These are phyloP conservation scores for Moricandia moricandioides DNA, from an alignment of 345 rosid species.

Conservation along the genomic window DNA sequence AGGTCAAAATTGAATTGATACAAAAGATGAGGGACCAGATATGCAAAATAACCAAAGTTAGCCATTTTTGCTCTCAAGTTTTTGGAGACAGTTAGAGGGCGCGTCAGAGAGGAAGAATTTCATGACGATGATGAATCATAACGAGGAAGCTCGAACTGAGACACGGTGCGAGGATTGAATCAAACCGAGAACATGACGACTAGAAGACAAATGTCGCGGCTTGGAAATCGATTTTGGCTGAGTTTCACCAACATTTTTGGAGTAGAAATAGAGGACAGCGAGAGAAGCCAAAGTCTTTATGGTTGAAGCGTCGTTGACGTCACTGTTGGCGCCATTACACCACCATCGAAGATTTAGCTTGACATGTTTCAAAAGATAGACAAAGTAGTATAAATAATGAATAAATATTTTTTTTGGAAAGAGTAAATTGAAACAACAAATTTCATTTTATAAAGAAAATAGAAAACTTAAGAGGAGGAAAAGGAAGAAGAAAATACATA, in stretches of 20 bases:
- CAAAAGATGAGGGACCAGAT: background rate
- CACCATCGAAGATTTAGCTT: background rate
- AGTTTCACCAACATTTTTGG: background rate
- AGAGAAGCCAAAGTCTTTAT: background rate
- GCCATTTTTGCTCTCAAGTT: background rate
- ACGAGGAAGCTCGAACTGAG: background rate
- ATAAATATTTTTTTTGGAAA: too few species aligned
- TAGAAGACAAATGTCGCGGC: background rate
- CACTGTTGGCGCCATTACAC: background rate
- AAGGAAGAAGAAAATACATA: too few species aligned
- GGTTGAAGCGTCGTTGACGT: background rate
- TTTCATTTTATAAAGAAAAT: too few species aligned
- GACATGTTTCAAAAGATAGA: background rate
- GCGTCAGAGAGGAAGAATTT: background rate
- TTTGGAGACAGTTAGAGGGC: background rate
- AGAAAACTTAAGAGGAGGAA: too few species aligned
- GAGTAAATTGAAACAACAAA: too few species aligned
- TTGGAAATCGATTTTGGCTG: background rate
- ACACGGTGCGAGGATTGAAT: background rate
- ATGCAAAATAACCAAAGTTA: background rate
- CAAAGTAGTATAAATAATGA: too few species aligned
- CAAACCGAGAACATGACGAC: background rate
- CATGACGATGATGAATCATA: background rate
- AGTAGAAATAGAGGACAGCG: background rate
- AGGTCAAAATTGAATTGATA: background rate